Base-by-base conservation (phyloP, 164 flowering plant species). In the Berberis thunbergii region DNA sequence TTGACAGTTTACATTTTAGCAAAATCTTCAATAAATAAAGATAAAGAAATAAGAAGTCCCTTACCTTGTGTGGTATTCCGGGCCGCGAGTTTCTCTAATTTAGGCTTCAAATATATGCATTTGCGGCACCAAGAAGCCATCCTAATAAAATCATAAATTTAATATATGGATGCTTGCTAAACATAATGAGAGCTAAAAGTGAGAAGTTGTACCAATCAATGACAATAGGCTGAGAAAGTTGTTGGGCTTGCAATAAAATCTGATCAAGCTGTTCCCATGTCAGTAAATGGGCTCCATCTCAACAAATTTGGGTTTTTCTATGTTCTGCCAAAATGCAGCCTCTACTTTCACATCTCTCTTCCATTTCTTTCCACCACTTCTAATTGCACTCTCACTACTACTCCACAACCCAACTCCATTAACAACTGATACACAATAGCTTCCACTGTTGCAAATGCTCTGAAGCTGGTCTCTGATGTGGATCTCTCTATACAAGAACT, bases 91-190 rank as follows among this genome's bases (percentile, higher is more conserved):
- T 90, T 93, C 80, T 93, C 98, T 83, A 93, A 69, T 71, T 88
- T 89, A 7, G 98, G 98, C 82, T 90, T 93, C 86, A 93, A 78
- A 69, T 85, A 90, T 0, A 93, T 93, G 83, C 97, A 93, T 77
- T 90, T 93, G 62, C 96, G 74, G 69, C 98, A 93, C 97, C 98
- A 93, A 61, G 74, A 40, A 64, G 98, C 98, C 97, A 88, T 88
- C 98, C 97, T 91, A 64, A 57, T n/a, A 63, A 46, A 10, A 0
- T n/a, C 7, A 59, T 0, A 26, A 26, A 26, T 26, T 26, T 26
- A 26, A 26, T 26, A 0, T 26, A 26, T 26, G 26, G 26, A 26
- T 26, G 26, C 26, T 26, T 26, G 26, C 26, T 26, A 26, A 26
- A 26, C 26, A 26, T 26, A 26, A 26, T 26, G 26, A 26, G 26